Evolutionary conservation across 2,329 filamentous ascomycete genomes (phyloP).

Genomic region (Verticillium klebahnii): DNA sequence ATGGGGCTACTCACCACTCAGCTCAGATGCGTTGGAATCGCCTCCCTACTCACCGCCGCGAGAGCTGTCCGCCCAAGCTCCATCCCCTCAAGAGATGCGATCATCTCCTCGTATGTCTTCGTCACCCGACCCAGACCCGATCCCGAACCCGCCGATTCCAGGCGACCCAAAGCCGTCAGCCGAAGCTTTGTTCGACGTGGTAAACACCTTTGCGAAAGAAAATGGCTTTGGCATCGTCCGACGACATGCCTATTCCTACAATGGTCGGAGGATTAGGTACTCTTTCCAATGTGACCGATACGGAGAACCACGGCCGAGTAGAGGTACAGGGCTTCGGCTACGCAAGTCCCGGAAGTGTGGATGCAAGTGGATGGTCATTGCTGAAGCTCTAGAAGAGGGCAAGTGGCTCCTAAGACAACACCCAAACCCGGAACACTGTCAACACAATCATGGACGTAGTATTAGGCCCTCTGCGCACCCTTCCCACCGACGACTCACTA

Average conservation of each 20-base stretch:
- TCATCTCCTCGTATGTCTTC: too few species aligned
- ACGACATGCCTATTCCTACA: constrained; percentile 2
- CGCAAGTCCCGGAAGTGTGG: constrained; percentile 10
- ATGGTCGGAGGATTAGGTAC: constrained; percentile 5
- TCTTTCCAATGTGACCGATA: constrained; percentile 9
- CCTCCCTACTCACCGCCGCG: constrained; percentile 9
- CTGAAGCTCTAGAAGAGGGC: constrained; percentile 5
- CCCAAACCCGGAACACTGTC: constrained; percentile 2
- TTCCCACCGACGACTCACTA: constrained; percentile 7
- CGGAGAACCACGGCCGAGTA: constrained; percentile 1
- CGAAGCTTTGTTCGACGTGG: not conserved
- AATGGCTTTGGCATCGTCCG: constrained; percentile 5
- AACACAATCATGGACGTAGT: constrained; percentile 5
- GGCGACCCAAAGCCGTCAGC: constrained; percentile 3
- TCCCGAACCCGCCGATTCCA: constrained; percentile 8
- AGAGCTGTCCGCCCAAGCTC: too few species aligned
- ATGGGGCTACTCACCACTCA: constrained; percentile 5
- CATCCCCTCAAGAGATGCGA: too few species aligned
- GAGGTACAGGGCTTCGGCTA: constrained; percentile 4
- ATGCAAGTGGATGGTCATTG: constrained; percentile 10
- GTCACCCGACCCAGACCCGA: constrained; percentile 3
- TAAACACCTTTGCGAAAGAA: not conserved
- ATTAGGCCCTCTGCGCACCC: constrained; percentile 6
- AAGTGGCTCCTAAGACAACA: constrained; percentile 3
- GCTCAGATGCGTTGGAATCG: constrained; percentile 8